Evolutionary conservation across 495 filamentous ascomycete genomes (phyloP).

Genomic region (Bryoglossum gracile): DNA sequence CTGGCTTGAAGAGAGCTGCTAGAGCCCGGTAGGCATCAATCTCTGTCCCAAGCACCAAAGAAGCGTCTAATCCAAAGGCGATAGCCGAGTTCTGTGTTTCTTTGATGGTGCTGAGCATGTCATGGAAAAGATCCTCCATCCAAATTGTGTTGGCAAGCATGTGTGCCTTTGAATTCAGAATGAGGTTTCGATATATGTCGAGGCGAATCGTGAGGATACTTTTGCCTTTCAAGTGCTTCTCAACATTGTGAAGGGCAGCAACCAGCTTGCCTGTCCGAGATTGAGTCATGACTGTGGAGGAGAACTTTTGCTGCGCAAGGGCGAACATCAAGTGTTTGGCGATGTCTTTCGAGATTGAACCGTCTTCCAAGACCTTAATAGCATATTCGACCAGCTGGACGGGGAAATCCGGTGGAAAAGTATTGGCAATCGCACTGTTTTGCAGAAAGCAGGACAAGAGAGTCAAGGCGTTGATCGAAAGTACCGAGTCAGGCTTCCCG

Average conservation of each 20-base stretch:
- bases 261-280: slow-evolving; percentile 62
- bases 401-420: slow-evolving; percentile 67
- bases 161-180: slow-evolving; percentile 55
- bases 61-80: slow-evolving; percentile 58
- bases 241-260: slow-evolving; percentile 58
- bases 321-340: slow-evolving; percentile 70
- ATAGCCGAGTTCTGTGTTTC: slow-evolving; percentile 73
- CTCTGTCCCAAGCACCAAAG: slow-evolving; percentile 57
- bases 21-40: slow-evolving; percentile 55
- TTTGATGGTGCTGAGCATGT: slow-evolving; percentile 68
- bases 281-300: slow-evolving; percentile 60
- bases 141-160: slow-evolving; percentile 65
- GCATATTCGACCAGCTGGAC: slow-evolving; percentile 72
- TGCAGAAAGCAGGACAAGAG: slow-evolving; percentile 65
- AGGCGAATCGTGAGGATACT: slow-evolving; percentile 67
- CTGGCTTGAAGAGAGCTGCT: slow-evolving; percentile 54
- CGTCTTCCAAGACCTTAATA: slow-evolving; percentile 58
- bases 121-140: slow-evolving; percentile 73
- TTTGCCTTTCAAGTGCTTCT: slow-evolving; percentile 67
- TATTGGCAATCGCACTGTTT: slow-evolving; percentile 53
- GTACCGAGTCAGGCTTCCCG: slow-evolving; percentile 47
- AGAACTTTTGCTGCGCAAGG: slow-evolving; percentile 70
- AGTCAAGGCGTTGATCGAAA: slow-evolving; percentile 70
- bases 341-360: slow-evolving; percentile 64
- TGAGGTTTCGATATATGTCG: slow-evolving; percentile 64